These are phyloP conservation scores for Bullera alba DNA, from an alignment of 768 basidiomycete genomes.

Conservation along the genomic window DNA sequence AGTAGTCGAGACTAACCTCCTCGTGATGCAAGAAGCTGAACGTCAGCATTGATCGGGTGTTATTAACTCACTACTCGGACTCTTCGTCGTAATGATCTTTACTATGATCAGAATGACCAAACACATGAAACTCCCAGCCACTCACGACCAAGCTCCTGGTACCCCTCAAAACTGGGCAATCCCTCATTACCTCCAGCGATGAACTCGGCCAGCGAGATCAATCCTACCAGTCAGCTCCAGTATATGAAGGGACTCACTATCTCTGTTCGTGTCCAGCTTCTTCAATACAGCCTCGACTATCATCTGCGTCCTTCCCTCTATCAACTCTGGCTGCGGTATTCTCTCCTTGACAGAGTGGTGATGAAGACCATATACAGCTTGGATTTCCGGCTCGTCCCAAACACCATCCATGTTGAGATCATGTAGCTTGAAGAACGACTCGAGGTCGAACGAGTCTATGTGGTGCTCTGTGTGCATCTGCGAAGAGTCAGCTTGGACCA, in stretches of 20 bases:
- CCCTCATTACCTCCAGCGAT: conserved; percentile 41
- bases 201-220: conserved; percentile 42
- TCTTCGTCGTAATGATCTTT: conserved; percentile 45
- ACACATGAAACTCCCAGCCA: background rate
- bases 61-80: conserved; percentile 44
- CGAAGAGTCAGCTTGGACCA: conserved; percentile 2
- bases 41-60: background rate
- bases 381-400: conserved; percentile 81
- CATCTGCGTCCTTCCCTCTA: conserved; percentile 70
- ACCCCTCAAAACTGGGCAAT: conserved; percentile 44
- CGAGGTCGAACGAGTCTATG: conserved; percentile 58
- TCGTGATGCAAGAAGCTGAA: conserved; percentile 67
- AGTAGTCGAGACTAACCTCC: conserved; percentile 51
- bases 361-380: conserved; percentile 93
- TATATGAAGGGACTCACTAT: conserved; percentile 55
- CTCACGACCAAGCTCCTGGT: conserved; percentile 45
- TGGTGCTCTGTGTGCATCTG: conserved; percentile 45
- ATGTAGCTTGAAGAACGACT: conserved; percentile 91
- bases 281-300: conserved; percentile 67
- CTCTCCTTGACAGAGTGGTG: conserved; percentile 76
- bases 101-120: background rate
- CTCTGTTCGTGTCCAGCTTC: conserved; percentile 64
- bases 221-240: conserved; percentile 15
- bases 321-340: conserved; percentile 58
- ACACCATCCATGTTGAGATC: conserved; percentile 79